Evolutionary conservation across 306 rosid genomes (phyloP).

Genomic region (Aeschynomene evenia): DNA sequence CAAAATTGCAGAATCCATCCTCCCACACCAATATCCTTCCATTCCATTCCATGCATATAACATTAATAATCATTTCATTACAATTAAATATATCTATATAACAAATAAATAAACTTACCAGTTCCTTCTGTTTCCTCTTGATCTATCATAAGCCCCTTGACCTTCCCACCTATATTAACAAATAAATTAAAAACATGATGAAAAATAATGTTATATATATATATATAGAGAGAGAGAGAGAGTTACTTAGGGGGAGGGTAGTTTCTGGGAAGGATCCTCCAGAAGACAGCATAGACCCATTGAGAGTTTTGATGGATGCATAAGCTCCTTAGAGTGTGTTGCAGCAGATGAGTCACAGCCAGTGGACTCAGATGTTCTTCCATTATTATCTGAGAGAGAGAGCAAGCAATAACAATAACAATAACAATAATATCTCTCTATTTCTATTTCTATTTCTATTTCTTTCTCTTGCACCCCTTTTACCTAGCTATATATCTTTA

Average conservation of each 20-base stretch:
- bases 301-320: conserved; percentile 87
- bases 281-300: conserved; percentile 97
- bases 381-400: no score
- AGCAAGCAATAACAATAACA: no score
- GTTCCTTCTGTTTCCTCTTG: conserved; percentile 98
- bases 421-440: no score
- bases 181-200: no score
- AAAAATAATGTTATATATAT: no score
- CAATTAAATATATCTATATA: no score
- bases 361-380: conserved; percentile 83
- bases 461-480: conserved; percentile 31
- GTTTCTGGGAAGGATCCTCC: conserved; percentile 99
- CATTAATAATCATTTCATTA: no score
- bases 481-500: conserved; percentile 37
- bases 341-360: conserved; percentile 94
- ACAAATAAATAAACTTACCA: conserved; percentile 69
- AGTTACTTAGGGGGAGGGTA: conserved; percentile 98
- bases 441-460: no score
- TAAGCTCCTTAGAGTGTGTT: conserved; percentile 91
- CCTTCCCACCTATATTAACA: conserved; percentile 95
- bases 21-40: conserved; percentile 99
- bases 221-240: no score
- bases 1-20: conserved; percentile 98
- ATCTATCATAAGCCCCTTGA: conserved; percentile 89
- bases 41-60: conserved; percentile 28